phyloP scores from a whole-genome alignment of 257 asterid species.

The Solanum stenotomum region DNA sequence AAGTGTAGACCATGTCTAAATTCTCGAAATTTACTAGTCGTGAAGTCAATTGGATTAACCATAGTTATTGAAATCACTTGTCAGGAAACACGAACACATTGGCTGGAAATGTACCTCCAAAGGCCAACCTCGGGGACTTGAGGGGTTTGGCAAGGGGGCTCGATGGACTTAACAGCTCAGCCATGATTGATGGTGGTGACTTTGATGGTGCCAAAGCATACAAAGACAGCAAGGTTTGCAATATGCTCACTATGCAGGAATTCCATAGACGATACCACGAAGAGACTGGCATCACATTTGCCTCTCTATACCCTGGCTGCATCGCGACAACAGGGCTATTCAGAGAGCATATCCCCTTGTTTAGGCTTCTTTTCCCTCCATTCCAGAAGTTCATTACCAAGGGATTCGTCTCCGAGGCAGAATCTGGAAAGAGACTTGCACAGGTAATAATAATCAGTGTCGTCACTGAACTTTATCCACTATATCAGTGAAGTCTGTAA shows the following conservation, averaged over 20 bases:
- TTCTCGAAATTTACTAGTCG: background rate
- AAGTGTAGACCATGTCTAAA: background rate
- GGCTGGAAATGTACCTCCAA: conserved; percentile 96
- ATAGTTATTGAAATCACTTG: background rate
- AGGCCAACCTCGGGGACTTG: conserved; percentile 86
- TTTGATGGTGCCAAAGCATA: conserved; percentile 96
- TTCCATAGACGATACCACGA: conserved; percentile 84
- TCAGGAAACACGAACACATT: conserved; percentile 86
- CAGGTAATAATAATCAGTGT: conserved; percentile 31
- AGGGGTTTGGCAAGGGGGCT: conserved; percentile 78
- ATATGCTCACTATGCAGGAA: conserved; percentile 96
- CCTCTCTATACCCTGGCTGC: conserved; percentile 93
- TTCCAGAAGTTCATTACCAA: conserved; percentile 91
- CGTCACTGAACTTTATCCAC: background rate
- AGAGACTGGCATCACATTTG: conserved; percentile 79
- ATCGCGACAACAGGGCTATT: conserved; percentile 89
- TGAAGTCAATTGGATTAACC: background rate
- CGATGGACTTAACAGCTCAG: conserved; percentile 54
- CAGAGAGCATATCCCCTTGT: conserved; percentile 82
- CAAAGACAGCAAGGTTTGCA: conserved; percentile 96
- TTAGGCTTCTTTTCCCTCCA: conserved; percentile 79
- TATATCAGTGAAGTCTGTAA: background rate
- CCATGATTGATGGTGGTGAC: conserved; percentile 89
- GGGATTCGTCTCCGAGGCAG: conserved; percentile 84
- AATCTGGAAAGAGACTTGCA: conserved; percentile 84